Evolutionary conservation across 495 filamentous ascomycete genomes (phyloP).

Genomic region (Annulohypoxylon nitens): DNA sequence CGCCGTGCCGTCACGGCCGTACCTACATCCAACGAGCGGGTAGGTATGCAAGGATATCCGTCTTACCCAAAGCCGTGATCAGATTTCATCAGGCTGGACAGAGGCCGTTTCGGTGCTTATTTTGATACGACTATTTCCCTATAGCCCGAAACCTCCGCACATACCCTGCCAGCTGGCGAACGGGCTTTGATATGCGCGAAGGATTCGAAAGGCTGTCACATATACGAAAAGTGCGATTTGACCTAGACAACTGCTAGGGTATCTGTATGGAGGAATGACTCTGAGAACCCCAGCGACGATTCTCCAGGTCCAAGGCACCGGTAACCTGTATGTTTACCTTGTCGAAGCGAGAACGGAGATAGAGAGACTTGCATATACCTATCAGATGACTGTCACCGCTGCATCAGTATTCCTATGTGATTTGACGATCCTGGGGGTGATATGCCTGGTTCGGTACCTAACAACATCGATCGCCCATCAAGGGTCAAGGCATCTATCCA

Average conservation of each 20-base stretch:
- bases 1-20: slow-evolving; percentile 10
- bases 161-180: slow-evolving; percentile 1
- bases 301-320: slow-evolving; percentile 36
- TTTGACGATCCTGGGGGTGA: not conserved
- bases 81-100: slow-evolving; percentile 24
- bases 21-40: slow-evolving; percentile 19
- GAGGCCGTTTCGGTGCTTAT: not conserved
- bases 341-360: slow-evolving; percentile 22
- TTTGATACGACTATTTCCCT: not conserved
- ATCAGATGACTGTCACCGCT: slow-evolving; percentile 28
- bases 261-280: slow-evolving; percentile 5
- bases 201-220: slow-evolving; percentile 27
- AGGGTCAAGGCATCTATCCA: slow-evolving; percentile 23
- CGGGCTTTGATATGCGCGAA: slow-evolving; percentile 20
- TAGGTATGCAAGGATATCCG: slow-evolving; percentile 9
- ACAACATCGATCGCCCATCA: slow-evolving; percentile 32
- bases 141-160: slow-evolving; percentile 21
- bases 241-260: slow-evolving; percentile 7
- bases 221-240: slow-evolving; percentile 21
- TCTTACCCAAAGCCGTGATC: slow-evolving; percentile 14
- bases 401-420: slow-evolving; percentile 16
- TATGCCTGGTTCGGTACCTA: slow-evolving; percentile 28
- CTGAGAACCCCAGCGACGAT: slow-evolving; percentile 16
- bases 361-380: slow-evolving; percentile 4
- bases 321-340: slow-evolving; percentile 30